These are phyloP conservation scores for Teunomyces stri DNA, from an alignment of 805 yeast genomes.

Conservation along the genomic window DNA sequence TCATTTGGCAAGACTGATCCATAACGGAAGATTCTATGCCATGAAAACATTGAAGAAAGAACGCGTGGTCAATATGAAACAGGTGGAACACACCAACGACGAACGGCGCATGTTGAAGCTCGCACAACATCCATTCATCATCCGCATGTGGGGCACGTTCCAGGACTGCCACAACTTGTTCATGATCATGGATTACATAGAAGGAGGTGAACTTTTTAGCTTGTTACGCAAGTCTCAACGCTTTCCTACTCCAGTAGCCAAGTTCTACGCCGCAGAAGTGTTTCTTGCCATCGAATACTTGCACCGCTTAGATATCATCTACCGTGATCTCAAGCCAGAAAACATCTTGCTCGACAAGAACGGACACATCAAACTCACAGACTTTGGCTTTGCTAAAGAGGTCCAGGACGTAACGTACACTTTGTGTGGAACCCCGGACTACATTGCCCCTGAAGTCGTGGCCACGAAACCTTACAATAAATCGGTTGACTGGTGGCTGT, in stretches of 20 bases:
- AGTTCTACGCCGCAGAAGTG: slow-evolving; percentile 63
- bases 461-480: slow-evolving; percentile 62
- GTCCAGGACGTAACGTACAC: slow-evolving; percentile 60
- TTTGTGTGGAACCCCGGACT: slow-evolving; percentile 63
- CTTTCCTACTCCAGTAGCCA: slow-evolving; percentile 63
- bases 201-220: slow-evolving; percentile 61
- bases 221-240: slow-evolving; percentile 55
- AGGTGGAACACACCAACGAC: slow-evolving; percentile 63
- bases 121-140: slow-evolving; percentile 59
- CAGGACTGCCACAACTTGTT: slow-evolving; percentile 56
- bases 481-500: slow-evolving; percentile 66
- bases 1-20: slow-evolving; percentile 56
- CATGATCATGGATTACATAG: slow-evolving; percentile 66
- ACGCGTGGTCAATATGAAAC: slow-evolving; percentile 59
- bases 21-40: slow-evolving; percentile 59
- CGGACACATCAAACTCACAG: slow-evolving; percentile 60
- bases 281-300: slow-evolving; percentile 56
- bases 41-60: slow-evolving; percentile 57
- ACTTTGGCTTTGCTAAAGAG: slow-evolving; percentile 64
- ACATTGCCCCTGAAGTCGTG: slow-evolving; percentile 65
- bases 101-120: slow-evolving; percentile 57
- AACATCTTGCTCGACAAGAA: slow-evolving; percentile 56
- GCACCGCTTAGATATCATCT: slow-evolving; percentile 57
- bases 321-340: slow-evolving; percentile 62
- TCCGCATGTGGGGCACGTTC: slow-evolving; percentile 67